phyloP scores from a whole-genome alignment of 140 eudicot species.

The Ambrosia hybrid region DNA sequence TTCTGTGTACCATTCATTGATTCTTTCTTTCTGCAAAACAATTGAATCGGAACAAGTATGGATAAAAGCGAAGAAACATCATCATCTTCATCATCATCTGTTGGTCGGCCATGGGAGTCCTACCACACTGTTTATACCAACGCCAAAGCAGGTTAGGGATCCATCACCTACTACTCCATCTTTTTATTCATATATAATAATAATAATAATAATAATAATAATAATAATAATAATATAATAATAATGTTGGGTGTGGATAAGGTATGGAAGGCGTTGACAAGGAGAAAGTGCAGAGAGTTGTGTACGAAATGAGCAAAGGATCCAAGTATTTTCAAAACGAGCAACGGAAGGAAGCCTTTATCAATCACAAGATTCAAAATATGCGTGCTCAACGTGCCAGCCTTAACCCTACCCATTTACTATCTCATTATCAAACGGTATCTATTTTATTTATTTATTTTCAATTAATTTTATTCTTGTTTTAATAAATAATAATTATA shows the following conservation, averaged over 20 bases:
- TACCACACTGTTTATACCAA: no score
- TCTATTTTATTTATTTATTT: no score
- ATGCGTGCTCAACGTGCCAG: conserved; percentile 63
- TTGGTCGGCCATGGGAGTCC: conserved; percentile 95
- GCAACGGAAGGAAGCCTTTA: conserved; percentile 76
- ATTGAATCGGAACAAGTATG: conserved; percentile 19
- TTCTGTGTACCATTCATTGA: no score
- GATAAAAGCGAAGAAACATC: conserved; percentile 39
- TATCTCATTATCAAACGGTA: conserved; percentile 74
- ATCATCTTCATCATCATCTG: conserved; percentile 10
- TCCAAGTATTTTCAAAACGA: conserved; percentile 88
- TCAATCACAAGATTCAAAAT: conserved; percentile 67
- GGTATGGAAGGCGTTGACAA: conserved; percentile 99
- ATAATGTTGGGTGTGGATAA: conserved; percentile 36
- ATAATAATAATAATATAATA: background rate
- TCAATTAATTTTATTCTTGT: no score
- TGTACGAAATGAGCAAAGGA: conserved; percentile 98
- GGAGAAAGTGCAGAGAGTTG: conserved; percentile 89
- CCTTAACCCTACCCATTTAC: conserved; percentile 59
- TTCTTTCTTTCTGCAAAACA: background rate
- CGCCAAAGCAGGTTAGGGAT: no score
- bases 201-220: no score
- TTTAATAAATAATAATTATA: no score
- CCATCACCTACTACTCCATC: no score
- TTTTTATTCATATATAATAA: no score